Evolutionary conservation across 2,329 filamentous ascomycete genomes (phyloP).

Genomic region (Fusarium graminum): DNA sequence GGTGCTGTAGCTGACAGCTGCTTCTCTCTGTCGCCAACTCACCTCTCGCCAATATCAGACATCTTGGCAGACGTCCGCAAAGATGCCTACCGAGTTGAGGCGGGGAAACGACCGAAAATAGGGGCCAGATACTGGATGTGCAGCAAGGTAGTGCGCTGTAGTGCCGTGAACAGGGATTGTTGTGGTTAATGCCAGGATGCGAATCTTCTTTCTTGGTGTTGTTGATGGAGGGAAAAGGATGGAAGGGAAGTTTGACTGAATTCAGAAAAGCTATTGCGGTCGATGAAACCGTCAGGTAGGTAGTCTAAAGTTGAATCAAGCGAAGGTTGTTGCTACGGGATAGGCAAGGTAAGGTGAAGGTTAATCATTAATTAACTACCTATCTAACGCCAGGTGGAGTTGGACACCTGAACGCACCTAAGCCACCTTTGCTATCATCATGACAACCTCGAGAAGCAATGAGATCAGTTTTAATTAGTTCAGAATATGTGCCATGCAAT

Average conservation of each 20-base stretch:
- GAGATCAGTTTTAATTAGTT: constrained; percentile 14
- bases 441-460: constrained; percentile 11
- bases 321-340: constrained; percentile 6
- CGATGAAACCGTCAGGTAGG: constrained; percentile 22
- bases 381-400: constrained; percentile 22
- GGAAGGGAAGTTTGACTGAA: background rate
- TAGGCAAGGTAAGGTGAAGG: background rate
- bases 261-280: constrained; percentile 7
- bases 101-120: constrained; percentile 36
- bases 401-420: background rate
- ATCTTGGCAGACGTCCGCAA: constrained; percentile 35
- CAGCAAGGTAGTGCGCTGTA: constrained; percentile 30
- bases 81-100: constrained; percentile 16
- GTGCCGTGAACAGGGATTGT: constrained; percentile 23
- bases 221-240: constrained; percentile 6
- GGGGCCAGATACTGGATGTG: constrained; percentile 36
- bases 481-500: background rate
- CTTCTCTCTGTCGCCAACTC: constrained; percentile 28
- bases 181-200: constrained; percentile 27
- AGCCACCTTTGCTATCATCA: constrained; percentile 21
- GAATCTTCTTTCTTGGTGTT: constrained; percentile 19
- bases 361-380: constrained; percentile 5
- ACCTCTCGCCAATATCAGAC: constrained; percentile 48
- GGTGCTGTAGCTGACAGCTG: constrained; percentile 3
- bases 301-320: constrained; percentile 1